phyloP scores from a whole-genome alignment of 169 alveolate species.

The Eimeria praecox region DNA sequence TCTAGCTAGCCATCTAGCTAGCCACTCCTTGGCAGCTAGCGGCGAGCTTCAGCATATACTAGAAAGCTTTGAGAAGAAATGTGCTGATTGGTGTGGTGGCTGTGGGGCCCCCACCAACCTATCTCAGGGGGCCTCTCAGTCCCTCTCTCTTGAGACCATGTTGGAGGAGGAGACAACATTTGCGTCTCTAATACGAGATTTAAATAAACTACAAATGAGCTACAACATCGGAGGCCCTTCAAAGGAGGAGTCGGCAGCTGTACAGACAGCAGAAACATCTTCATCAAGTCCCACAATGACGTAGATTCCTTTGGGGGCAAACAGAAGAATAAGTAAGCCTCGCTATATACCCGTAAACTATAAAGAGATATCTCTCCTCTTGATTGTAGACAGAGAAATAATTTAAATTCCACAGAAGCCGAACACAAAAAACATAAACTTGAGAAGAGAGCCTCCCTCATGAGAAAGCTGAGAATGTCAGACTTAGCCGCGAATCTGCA shows the following conservation, averaged over 20 bases:
- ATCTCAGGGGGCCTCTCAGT: not conserved
- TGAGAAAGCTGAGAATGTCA: too few species aligned
- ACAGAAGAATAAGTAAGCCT: too few species aligned
- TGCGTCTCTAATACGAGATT: not conserved
- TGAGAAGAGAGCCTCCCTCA: too few species aligned
- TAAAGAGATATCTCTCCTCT: not conserved
- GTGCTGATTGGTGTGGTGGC: not conserved
- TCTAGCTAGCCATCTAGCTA: conserved; percentile 34
- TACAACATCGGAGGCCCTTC: not conserved
- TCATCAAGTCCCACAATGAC: too few species aligned
- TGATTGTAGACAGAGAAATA: too few species aligned
- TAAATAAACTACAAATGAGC: not conserved
- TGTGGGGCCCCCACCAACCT: not conserved
- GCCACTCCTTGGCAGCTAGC: conserved; percentile 22
- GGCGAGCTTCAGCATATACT: not conserved
- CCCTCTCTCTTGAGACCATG: not conserved
- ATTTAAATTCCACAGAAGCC: too few species aligned
- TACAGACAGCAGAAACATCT: not conserved
- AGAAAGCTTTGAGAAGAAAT: not conserved
- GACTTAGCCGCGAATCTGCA: too few species aligned
- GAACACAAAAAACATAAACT: too few species aligned
- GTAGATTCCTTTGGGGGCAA: too few species aligned
- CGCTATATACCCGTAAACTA: too few species aligned
- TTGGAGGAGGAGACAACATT: conserved; percentile 38
- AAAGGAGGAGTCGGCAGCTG: not conserved